Percentiles rank a stretch among this genome's conserved stretches.
Conservation (phyloP, 2,329 filamentous ascomycete species). For the Penicillium paneum region DNA sequence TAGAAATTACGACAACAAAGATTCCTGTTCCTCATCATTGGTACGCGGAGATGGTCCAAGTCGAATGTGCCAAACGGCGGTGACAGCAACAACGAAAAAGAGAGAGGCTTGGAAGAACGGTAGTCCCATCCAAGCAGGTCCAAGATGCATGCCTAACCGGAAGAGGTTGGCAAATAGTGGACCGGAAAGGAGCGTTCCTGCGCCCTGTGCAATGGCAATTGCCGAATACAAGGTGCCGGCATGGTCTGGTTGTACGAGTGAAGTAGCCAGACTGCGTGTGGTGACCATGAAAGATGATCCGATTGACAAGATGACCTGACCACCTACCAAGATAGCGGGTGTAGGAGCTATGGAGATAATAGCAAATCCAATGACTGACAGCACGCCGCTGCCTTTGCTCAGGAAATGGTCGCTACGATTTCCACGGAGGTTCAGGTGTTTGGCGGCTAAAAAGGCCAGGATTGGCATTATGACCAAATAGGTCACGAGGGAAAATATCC, state of each 20-base stretch:
- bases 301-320: conserved; percentile 25
- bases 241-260: conserved; percentile 25
- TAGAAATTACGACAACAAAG: conserved; percentile 7
- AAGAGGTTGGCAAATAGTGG: conserved; percentile 30
- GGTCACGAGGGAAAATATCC: conserved; percentile 20
- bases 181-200: conserved; percentile 24
- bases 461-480: conserved; percentile 25
- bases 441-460: conserved; percentile 14
- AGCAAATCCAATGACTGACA: conserved; percentile 23
- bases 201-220: conserved; percentile 21
- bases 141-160: conserved; percentile 25
- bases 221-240: conserved; percentile 31
- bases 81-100: conserved; percentile 15
- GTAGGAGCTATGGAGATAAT: conserved; percentile 17
- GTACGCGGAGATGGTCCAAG: background rate
- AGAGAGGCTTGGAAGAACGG: conserved; percentile 26
- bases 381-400: conserved; percentile 18
- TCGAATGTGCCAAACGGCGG: conserved; percentile 15
- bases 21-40: conserved; percentile 10
- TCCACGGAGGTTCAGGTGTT: conserved; percentile 20
- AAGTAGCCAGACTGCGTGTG: conserved; percentile 27
- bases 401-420: conserved; percentile 22
- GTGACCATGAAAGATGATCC: conserved; percentile 23
- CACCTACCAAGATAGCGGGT: conserved; percentile 19
- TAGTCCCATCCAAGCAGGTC: conserved; percentile 27